Percentiles rank a stretch among this genome's conserved stretches.
Conservation (phyloP, 306 rosid genomes). For the Vigna mungo region DNA sequence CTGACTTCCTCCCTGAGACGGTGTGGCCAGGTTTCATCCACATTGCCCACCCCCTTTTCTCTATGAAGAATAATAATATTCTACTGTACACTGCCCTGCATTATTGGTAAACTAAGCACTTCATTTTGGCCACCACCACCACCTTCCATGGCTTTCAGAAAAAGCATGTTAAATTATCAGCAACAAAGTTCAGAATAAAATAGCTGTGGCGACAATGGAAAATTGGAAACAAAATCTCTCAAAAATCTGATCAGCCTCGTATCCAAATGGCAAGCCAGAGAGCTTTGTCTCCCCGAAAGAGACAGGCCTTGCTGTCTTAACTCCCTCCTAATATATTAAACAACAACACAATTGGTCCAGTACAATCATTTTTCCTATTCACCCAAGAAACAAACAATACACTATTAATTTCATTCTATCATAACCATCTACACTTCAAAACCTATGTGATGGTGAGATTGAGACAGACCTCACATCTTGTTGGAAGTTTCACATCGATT, state of each 20-base stretch:
- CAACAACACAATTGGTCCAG: constrained; percentile 44
- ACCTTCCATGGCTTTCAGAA: constrained; percentile 20
- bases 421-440: constrained; percentile 10
- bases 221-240: constrained; percentile 44
- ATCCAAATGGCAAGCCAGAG: constrained; percentile 62
- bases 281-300: constrained; percentile 63
- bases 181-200: constrained; percentile 13
- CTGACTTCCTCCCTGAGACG: constrained; percentile 39
- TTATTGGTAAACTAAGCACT: constrained; percentile 41
- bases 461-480: constrained; percentile 1
- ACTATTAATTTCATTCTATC: constrained; percentile 24
- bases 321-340: constrained; percentile 38
- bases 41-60: constrained; percentile 48
- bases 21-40: constrained; percentile 72
- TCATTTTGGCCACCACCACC: constrained; percentile 35
- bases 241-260: constrained; percentile 52
- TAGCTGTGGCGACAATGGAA: constrained; percentile 25
- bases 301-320: constrained; percentile 60
- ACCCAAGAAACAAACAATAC: constrained; percentile 14
- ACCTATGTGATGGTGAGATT: constrained; percentile 24
- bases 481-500: too few species aligned
- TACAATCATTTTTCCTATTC: constrained; percentile 41
- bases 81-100: constrained; percentile 33
- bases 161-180: constrained; percentile 21
- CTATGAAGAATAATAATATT: constrained; percentile 28